Conservation (phyloP, 768 basidiomycete genomes). For the Auricularia sp. region DNA sequence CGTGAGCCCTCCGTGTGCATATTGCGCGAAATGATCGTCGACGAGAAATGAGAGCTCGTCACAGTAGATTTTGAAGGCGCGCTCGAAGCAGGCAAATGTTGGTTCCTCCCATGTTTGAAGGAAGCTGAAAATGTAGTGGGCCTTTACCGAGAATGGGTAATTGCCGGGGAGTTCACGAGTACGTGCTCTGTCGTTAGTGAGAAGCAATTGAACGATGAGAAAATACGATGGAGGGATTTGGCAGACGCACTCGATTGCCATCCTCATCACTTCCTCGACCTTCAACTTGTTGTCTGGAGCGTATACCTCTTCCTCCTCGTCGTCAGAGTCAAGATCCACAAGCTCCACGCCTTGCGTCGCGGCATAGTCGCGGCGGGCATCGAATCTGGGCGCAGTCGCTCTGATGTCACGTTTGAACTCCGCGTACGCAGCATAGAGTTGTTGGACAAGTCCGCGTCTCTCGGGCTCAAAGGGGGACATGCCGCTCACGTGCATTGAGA, state of each 20-base stretch:
- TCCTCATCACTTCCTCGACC: neutral
- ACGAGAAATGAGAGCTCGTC: slow-evolving; percentile 36
- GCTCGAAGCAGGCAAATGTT: slow-evolving; percentile 33
- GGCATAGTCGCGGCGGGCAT: neutral
- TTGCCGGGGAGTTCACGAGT: slow-evolving; percentile 62
- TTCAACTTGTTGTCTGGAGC: neutral
- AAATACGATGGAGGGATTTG: neutral
- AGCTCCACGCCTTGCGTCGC: neutral
- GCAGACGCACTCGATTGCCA: neutral
- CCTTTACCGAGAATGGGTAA: slow-evolving; percentile 50
- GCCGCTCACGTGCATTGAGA: neutral
- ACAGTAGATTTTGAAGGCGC: slow-evolving; percentile 28
- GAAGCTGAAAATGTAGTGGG: slow-evolving; percentile 36
- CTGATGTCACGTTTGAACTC: neutral
- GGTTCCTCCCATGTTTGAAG: slow-evolving; percentile 43
- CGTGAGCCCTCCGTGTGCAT: slow-evolving; percentile 44
- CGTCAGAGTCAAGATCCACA: neutral
- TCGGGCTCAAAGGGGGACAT: neutral
- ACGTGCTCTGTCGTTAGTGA: slow-evolving; percentile 37
- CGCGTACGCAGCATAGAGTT: neutral
- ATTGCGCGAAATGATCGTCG: slow-evolving; percentile 37
- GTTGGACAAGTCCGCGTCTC: neutral
- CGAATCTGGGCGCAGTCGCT: neutral
- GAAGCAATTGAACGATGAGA: neutral
- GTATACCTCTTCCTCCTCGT: neutral